Evolutionary conservation across 352 stramenopile species (phyloP).

Genomic region (Phytophthora megakarya): DNA sequence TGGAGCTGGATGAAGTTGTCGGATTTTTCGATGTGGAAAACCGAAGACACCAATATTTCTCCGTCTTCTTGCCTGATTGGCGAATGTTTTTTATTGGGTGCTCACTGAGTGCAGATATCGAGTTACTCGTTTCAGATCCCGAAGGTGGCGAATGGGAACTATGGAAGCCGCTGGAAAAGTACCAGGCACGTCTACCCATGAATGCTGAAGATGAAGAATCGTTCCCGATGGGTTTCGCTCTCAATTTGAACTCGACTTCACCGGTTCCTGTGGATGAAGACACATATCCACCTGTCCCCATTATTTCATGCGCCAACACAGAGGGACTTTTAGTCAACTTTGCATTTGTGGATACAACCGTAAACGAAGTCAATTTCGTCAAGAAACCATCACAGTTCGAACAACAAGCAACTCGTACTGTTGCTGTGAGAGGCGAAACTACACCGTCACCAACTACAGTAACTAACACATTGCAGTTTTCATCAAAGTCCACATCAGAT

Average conservation of each 20-base stretch:
- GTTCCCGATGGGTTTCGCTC: constrained; percentile 57
- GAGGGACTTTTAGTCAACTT: constrained; percentile 73
- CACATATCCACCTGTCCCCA: constrained; percentile 48
- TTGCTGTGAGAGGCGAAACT: constrained; percentile 1
- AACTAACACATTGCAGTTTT: neutral
- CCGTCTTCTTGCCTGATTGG: constrained; percentile 67
- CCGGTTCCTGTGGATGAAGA: constrained; percentile 58
- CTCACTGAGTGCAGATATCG: constrained; percentile 79
- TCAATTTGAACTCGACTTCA: constrained; percentile 63
- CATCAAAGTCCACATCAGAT: neutral
- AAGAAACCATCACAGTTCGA: constrained; percentile 35
- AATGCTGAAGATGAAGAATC: constrained; percentile 71
- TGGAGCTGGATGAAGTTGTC: constrained; percentile 69
- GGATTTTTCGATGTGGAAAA: constrained; percentile 64
- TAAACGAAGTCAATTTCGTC: constrained; percentile 56
- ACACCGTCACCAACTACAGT: neutral
- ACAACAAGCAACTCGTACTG: constrained; percentile 14
- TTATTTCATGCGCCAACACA: constrained; percentile 63
- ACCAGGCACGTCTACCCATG: constrained; percentile 76
- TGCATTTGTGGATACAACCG: constrained; percentile 67
- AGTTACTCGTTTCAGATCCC: constrained; percentile 71
- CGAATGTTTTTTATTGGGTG: constrained; percentile 85
- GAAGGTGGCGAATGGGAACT: constrained; percentile 64
- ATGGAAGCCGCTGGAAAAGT: constrained; percentile 80
- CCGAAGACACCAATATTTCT: constrained; percentile 68